phyloP scores from a whole-genome alignment of 2,329 filamentous ascomycete species.

The Fonsecaea pedrosoi region DNA sequence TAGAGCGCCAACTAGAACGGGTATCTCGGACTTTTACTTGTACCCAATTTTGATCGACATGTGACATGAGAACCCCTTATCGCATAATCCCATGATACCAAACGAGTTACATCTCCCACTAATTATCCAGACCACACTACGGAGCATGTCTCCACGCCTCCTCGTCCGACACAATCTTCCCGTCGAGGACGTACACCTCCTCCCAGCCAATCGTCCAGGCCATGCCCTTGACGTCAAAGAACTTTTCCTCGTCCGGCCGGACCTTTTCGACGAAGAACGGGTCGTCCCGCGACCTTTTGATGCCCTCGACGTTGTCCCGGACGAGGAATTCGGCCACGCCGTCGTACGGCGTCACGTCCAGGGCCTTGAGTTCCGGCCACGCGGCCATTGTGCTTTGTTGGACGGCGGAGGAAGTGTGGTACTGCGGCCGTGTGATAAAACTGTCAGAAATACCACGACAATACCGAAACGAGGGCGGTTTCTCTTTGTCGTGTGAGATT shows the following conservation, averaged over 20 bases:
- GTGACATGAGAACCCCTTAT: too few species aligned
- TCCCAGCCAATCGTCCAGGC: constrained; percentile 13
- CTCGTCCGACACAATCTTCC: constrained; percentile 4
- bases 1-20: too few species aligned
- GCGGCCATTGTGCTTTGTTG: neutral
- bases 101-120: too few species aligned
- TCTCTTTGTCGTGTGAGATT: neutral
- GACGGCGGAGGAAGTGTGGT: constrained; percentile 4
- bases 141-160: neutral
- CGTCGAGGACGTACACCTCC: constrained; percentile 1
- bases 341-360: constrained; percentile 6
- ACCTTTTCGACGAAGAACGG: constrained; percentile 1
- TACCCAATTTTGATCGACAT: too few species aligned
- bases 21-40: neutral
- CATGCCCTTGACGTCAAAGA: constrained; percentile 9
- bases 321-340: constrained; percentile 19
- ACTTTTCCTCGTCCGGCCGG: constrained; percentile 10
- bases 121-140: neutral
- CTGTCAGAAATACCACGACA: neutral
- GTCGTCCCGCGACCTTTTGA: constrained; percentile 12
- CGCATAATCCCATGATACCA: too few species aligned
- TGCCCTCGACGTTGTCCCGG: constrained; percentile 5
- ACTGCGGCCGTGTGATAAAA: constrained; percentile 5
- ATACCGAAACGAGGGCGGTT: too few species aligned
- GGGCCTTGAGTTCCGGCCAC: constrained; percentile 9